These are phyloP conservation scores for Ophiocordyceps unilateralis DNA, from an alignment of 2,329 filamentous ascomycete species.

Conservation along the genomic window DNA sequence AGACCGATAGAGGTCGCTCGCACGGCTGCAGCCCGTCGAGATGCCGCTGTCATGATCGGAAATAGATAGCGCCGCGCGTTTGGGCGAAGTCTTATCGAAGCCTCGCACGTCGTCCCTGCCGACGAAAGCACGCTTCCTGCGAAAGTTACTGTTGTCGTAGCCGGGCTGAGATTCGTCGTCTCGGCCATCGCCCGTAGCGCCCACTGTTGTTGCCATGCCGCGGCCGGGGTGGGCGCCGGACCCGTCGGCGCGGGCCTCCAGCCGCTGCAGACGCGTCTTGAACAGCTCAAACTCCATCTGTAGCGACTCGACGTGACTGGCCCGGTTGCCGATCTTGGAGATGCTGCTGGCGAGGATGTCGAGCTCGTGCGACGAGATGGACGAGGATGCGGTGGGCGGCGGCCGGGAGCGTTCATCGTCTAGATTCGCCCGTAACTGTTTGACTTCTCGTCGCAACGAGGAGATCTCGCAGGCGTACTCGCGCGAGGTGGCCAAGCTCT, in stretches of 20 bases:
- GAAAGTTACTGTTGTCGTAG: constrained; percentile 3
- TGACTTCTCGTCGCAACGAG: constrained; percentile 15
- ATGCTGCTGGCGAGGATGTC: constrained; percentile 22
- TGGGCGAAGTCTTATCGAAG: constrained; percentile 6
- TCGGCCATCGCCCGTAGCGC: not conserved
- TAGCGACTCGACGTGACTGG: constrained; percentile 20
- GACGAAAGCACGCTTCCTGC: constrained; percentile 6
- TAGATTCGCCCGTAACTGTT: constrained; percentile 12
- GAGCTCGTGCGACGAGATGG: constrained; percentile 15
- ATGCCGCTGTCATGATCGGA: constrained; percentile 5
- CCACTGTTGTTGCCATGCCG: not conserved
- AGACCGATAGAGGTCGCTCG: constrained; percentile 4
- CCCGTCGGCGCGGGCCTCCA: constrained; percentile 10
- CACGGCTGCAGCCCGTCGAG: constrained; percentile 2
- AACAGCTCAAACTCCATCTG: constrained; percentile 25
- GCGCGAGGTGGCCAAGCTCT: constrained; percentile 8
- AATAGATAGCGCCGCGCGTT: constrained; percentile 10
- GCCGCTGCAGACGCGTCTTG: constrained; percentile 17
- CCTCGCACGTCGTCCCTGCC: constrained; percentile 4
- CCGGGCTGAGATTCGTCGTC: not conserved
- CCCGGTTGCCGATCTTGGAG: constrained; percentile 18
- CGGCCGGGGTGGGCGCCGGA: constrained; percentile 1
- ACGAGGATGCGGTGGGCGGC: constrained; percentile 2
- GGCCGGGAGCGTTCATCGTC: constrained; percentile 9
- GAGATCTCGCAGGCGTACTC: constrained; percentile 14